Evolutionary conservation across 202 grass and related monocot genomes (phyloP).

Genomic region (Setaria italica): DNA sequence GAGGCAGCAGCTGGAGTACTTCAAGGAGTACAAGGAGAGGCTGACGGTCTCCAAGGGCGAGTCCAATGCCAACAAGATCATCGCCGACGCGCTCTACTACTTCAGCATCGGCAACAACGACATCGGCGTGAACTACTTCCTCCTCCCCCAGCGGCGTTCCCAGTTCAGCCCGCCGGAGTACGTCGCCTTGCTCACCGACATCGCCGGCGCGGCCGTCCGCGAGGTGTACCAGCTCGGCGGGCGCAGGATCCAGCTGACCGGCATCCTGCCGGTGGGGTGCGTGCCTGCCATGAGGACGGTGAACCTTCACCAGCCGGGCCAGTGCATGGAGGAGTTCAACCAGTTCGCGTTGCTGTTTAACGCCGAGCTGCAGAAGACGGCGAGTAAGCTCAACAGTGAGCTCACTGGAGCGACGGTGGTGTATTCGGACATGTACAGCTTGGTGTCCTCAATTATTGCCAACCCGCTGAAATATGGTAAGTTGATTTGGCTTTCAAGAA

Average conservation of each 20-base stretch:
- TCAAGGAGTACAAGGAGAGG: slow-evolving; percentile 56
- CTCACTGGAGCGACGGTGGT: slow-evolving; percentile 28
- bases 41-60: slow-evolving; percentile 32
- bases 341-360: slow-evolving; percentile 36
- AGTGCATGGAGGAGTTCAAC: slow-evolving; percentile 53
- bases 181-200: slow-evolving; percentile 36
- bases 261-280: slow-evolving; percentile 49
- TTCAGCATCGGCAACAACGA: slow-evolving; percentile 63
- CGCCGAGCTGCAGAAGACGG: slow-evolving; percentile 23
- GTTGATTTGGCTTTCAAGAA: neutral
- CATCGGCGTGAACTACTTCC: slow-evolving; percentile 57
- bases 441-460: slow-evolving; percentile 29
- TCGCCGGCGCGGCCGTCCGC: slow-evolving; percentile 27
- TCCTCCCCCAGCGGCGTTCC: neutral
- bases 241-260: slow-evolving; percentile 46
- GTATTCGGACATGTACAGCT: slow-evolving; percentile 41
- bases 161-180: slow-evolving; percentile 52
- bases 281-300: neutral
- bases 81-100: slow-evolving; percentile 49
- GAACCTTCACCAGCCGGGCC: slow-evolving; percentile 19
- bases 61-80: slow-evolving; percentile 32
- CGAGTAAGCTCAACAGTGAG: slow-evolving; percentile 42
- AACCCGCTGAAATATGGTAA: slow-evolving; percentile 46
- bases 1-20: slow-evolving; percentile 48
- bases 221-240: slow-evolving; percentile 45